These are phyloP conservation scores for Suillus sp. DNA, from an alignment of 768 basidiomycete genomes.

Conservation along the genomic window DNA sequence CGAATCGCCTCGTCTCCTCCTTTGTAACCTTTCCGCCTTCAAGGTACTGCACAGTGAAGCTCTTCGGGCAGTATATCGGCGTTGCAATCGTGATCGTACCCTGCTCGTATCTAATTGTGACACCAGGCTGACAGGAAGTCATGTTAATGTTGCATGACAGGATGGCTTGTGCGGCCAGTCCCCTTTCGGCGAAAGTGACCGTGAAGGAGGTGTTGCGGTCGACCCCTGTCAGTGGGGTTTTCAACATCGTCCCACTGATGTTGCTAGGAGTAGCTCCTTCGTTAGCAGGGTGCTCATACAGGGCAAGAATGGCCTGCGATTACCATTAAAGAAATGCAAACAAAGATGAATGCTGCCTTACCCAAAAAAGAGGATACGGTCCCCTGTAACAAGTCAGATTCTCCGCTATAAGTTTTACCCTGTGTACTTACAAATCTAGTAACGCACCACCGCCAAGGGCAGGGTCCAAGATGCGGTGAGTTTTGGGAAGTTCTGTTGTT, in stretches of 20 bases:
- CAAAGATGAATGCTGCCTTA: conserved; percentile 29
- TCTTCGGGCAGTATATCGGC: conserved; percentile 68
- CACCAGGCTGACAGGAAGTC: conserved; percentile 49
- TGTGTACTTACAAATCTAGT: conserved; percentile 69
- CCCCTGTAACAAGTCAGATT: conserved; percentile 48
- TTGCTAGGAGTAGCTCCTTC: conserved; percentile 54
- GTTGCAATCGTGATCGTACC: conserved; percentile 65
- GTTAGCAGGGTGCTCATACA: conserved; percentile 83
- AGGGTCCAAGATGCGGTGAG: conserved; percentile 79
- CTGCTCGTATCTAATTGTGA: conserved; percentile 71
- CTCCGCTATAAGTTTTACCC: conserved; percentile 1
- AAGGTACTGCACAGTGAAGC: conserved; percentile 65
- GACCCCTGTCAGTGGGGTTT: conserved; percentile 75
- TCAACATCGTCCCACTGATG: conserved; percentile 72
- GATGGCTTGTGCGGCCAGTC: conserved; percentile 69
- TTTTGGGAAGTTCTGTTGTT: conserved; percentile 58
- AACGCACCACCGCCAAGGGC: conserved; percentile 79
- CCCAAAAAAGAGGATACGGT: conserved; percentile 83
- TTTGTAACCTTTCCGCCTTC: conserved; percentile 49
- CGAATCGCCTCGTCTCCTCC: conserved; percentile 61
- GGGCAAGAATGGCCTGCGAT: conserved; percentile 66
- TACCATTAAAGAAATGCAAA: background rate
- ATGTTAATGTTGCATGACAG: conserved; percentile 69
- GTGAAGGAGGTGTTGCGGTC: conserved; percentile 78
- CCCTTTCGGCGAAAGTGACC: conserved; percentile 55